Conservation (phyloP, 75 land plant genomes). For the Pseudotsuga menziesii region DNA sequence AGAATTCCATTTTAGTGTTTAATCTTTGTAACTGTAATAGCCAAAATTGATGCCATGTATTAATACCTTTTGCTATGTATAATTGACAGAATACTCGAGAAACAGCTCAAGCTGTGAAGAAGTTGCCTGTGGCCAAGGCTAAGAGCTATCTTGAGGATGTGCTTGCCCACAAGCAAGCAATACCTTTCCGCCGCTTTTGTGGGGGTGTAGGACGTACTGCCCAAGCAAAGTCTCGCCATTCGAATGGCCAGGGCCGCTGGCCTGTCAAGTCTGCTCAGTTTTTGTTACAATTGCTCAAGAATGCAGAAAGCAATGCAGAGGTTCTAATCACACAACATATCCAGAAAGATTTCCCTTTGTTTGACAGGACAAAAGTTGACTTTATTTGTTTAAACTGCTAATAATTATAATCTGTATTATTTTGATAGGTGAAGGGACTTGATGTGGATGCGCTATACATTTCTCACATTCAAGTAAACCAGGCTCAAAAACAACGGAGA, state of each 20-base stretch:
- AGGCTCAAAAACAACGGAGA: conserved; percentile 67
- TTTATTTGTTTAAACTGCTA: too few species aligned
- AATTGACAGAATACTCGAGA: conserved; percentile 48
- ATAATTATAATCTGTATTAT: background rate
- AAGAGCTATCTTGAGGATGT: conserved; percentile 95
- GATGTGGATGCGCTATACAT: conserved; percentile 58
- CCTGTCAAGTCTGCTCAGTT: conserved; percentile 82
- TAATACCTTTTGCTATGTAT: too few species aligned
- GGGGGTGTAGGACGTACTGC: conserved; percentile 96
- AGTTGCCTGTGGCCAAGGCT: conserved; percentile 78
- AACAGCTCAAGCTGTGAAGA: conserved; percentile 84
- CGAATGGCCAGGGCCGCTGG: conserved; percentile 93
- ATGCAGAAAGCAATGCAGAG: conserved; percentile 93
- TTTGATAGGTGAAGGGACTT: conserved; percentile 53
- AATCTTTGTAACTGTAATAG: too few species aligned
- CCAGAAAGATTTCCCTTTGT: too few species aligned
- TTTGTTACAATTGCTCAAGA: conserved; percentile 69
- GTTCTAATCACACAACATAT: conserved; percentile 16
- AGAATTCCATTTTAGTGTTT: too few species aligned
- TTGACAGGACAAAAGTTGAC: too few species aligned
- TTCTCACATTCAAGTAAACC: conserved; percentile 65
- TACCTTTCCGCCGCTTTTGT: conserved; percentile 80
- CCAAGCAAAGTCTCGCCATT: conserved; percentile 85
- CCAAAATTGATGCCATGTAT: too few species aligned
- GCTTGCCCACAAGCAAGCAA: conserved; percentile 84